Base-by-base conservation (phyloP, 805 yeast genomes). In the Starmera caribaea region DNA sequence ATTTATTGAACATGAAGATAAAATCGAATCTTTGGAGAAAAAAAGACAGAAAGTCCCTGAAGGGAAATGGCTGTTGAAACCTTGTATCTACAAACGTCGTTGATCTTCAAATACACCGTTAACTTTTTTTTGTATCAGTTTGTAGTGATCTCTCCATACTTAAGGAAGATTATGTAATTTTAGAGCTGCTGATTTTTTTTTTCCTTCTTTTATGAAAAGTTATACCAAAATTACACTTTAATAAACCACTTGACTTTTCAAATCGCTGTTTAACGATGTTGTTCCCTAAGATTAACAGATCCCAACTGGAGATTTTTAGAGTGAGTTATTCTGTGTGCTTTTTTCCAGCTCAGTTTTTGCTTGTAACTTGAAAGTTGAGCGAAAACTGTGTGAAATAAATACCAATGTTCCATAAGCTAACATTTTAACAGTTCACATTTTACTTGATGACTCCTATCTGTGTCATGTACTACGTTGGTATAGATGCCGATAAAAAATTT, bases 391-490 rank as follows among this genome's bases (percentile, higher is more conserved):
- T n/a, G n/a, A n/a, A n/a, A n/a, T n/a, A n/a, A n/a, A n/a, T n/a
- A n/a, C n/a, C n/a, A n/a, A n/a, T n/a, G n/a, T n/a, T 35, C 13
- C n/a, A 24, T 27, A n/a, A 2, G 26, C 43, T 37, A 29, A 32
- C 6, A 15, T 12, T 14, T 3, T 5, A 2, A 3, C 7, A 79
- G 79, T 86, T 87, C 62, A 78, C 95, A 0, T 81, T 88, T 54
- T 89, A 84, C 57, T 74, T 89, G 34, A 65, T 87, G 50, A 76
- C 94, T 1, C 97, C 97, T 0, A 83, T 89, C 36, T 72, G 76
- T n/a, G 82, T 87, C 54, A 89, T 89, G 97, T 81, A 86, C 61
- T 89, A 82, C 51, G 89, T 87, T 35, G 97, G 97, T 56, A 73
- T 82, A 32, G 89, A 89, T 51, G 82, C 97, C 2, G 95, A 89